phyloP scores from a whole-genome alignment of 2,329 filamentous ascomycete species.

The Alternaria tenuissima region DNA sequence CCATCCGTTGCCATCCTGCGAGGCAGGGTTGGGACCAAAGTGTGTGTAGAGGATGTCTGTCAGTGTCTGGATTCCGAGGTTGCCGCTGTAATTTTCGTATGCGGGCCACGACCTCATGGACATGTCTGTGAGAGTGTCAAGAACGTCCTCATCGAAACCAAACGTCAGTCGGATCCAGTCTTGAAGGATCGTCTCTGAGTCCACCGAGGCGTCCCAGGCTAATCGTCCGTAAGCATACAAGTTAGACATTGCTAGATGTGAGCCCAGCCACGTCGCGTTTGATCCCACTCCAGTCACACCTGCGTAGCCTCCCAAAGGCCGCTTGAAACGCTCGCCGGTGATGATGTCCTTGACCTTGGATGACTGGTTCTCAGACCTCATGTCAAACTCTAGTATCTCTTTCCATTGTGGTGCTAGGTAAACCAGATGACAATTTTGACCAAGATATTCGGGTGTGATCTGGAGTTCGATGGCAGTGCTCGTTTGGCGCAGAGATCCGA shows the following conservation, averaged over 20 bases:
- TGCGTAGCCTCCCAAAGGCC: constrained; percentile 67
- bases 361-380: constrained; percentile 65
- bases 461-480: constrained; percentile 69
- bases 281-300: constrained; percentile 73
- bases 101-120: constrained; percentile 75
- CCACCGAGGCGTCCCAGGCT: constrained; percentile 68
- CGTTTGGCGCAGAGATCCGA: constrained; percentile 61
- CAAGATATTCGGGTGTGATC: constrained; percentile 74
- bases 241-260: constrained; percentile 71
- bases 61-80: constrained; percentile 73
- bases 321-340: constrained; percentile 66
- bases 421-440: constrained; percentile 73
- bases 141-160: constrained; percentile 61
- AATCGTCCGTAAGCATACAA: constrained; percentile 73
- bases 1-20: constrained; percentile 73
- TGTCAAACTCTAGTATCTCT: constrained; percentile 71
- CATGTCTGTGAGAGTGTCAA: constrained; percentile 67
- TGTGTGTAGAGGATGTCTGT: constrained; percentile 73
- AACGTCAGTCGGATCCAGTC: constrained; percentile 77
- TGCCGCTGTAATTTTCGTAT: constrained; percentile 75
- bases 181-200: constrained; percentile 62
- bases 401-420: constrained; percentile 75
- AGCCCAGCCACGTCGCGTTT: constrained; percentile 73
- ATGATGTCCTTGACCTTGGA: constrained; percentile 69
- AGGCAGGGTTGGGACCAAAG: constrained; percentile 72